A percentile compares a stretch with the other conserved stretches of the same genome.
phyloP scores from a whole-genome alignment of 1,139 yeast genomes.

The Hemisphaericaspora xylofermentans region DNA sequence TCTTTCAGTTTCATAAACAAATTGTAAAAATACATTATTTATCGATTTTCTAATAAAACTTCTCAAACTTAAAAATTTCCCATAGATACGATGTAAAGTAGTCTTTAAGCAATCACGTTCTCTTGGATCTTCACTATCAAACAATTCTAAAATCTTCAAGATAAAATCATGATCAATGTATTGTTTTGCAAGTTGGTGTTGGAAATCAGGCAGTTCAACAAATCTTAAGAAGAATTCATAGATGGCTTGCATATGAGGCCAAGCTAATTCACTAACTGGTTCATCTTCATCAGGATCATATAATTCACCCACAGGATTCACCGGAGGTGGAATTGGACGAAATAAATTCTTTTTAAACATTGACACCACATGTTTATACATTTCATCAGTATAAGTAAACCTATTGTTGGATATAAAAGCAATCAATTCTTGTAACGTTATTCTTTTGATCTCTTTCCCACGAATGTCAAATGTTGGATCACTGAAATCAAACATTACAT shows the following conservation, averaged over 20 bases:
- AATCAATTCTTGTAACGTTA: slow-evolving; percentile 83
- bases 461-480: slow-evolving; percentile 91
- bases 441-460: slow-evolving; percentile 88
- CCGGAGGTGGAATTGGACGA: slow-evolving; percentile 97
- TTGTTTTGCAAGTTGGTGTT: slow-evolving; percentile 89
- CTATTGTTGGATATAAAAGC: slow-evolving; percentile 82
- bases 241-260: slow-evolving; percentile 99
- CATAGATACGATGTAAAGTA: slow-evolving; percentile 91
- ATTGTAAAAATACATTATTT: slow-evolving; percentile 88
- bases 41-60: slow-evolving; percentile 90
- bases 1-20: slow-evolving; percentile 91
- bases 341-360: slow-evolving; percentile 90
- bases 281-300: slow-evolving; percentile 99
- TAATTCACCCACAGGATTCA: slow-evolving; percentile 92
- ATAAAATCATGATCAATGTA: slow-evolving; percentile 91
- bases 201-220: slow-evolving; percentile 92
- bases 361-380: slow-evolving; percentile 82
- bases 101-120: slow-evolving; percentile 95
- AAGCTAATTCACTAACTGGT: slow-evolving; percentile 91
- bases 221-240: slow-evolving; percentile 92
- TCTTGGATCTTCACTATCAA: slow-evolving; percentile 94
- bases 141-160: slow-evolving; percentile 74
- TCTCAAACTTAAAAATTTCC: slow-evolving; percentile 87
- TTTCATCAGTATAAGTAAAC: slow-evolving; percentile 83
- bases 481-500: slow-evolving; percentile 86